Evolutionary conservation across 2,329 filamentous ascomycete species (phyloP), one percentile per base, ranked within the genome.

Genomic region (Myrmaecium sp.): DNA sequence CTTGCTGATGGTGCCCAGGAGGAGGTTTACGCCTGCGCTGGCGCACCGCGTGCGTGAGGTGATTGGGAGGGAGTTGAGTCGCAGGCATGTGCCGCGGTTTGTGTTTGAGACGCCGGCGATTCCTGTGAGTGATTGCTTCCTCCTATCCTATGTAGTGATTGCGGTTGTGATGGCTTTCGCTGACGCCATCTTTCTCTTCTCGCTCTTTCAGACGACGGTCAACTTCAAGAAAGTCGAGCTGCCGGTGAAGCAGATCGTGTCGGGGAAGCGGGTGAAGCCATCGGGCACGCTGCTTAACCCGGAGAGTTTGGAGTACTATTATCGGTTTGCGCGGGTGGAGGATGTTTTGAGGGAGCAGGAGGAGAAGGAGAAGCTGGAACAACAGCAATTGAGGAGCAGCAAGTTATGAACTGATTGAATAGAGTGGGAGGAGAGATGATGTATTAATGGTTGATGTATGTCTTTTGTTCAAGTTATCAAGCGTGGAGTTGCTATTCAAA

Each of bases 151-250:
- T 29, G 25, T 3, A 17, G 12, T 14, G 10, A 8, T 7, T 5
- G 17, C 13, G 25, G 21, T 16, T 6, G 23, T 3, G 20, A 10
- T 17, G 16, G 30, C 21, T 17, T 17, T 20, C 8, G 12, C 19
- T 26, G 17, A 10, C 11, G 15, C 23, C 31, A 18, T 28, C 9
- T 20, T 14, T 18, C 10, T 18, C 8, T 14, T 20, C 7, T 20
- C 18, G n/a, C 7, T 20, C 18, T 20, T n/a, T 23, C 24, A 82
- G 71, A 78, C 73, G 0, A 89, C 80, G 0, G 71, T 89, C 34
- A 89, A 86, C 44, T 52, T 80, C 26, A 89, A 89, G 48, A 89
- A 89, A 49, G 80, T 89, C 4, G 80, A 89, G 47, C 41, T 89
- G 27, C 79, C 79, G 0, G 75, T 89, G 16, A 89, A 89, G 54